Evolutionary conservation across 805 yeast species (phyloP).

Genomic region (Saturnispora saitoi): DNA sequence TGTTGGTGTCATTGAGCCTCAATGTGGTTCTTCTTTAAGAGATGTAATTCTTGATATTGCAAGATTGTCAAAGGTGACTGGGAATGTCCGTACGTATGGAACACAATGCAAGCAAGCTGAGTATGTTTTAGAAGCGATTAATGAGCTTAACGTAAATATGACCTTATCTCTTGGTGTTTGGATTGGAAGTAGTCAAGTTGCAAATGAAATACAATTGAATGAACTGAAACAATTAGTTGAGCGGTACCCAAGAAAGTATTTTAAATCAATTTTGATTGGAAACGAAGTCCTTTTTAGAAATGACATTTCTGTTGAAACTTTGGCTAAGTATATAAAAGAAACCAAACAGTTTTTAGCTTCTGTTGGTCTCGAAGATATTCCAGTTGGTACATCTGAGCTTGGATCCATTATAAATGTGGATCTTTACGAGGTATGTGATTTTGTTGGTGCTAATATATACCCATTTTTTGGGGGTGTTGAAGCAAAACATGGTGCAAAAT

Average conservation of each 20-base stretch:
- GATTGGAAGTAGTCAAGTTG: conserved; percentile 40
- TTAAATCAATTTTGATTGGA: conserved; percentile 50
- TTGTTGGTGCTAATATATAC: conserved; percentile 44
- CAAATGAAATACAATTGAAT: conserved; percentile 34
- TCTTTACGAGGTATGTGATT: conserved; percentile 39
- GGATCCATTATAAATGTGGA: conserved; percentile 38
- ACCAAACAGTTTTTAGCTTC: conserved; percentile 32
- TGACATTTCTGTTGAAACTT: conserved; percentile 33
- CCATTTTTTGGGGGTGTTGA: conserved; percentile 35
- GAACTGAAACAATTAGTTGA: too few relatives aligned
- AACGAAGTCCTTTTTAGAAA: conserved; percentile 53
- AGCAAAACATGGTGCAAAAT: conserved; percentile 38
- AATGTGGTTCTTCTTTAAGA: too few relatives aligned
- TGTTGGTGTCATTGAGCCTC: too few relatives aligned
- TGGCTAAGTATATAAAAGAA: conserved; percentile 35
- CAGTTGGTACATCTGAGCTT: conserved; percentile 57
- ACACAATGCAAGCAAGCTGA: conserved; percentile 54
- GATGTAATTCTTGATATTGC: conserved; percentile 32
- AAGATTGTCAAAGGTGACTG: conserved; percentile 48
- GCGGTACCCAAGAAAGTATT: conserved; percentile 31
- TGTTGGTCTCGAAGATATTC: conserved; percentile 30
- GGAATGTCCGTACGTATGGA: conserved; percentile 49
- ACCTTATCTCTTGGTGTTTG: conserved; percentile 55
- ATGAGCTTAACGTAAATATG: conserved; percentile 41
- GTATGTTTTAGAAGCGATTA: conserved; percentile 44